Base-by-base conservation (phyloP, 257 asterid genomes). In the Cordia subcordata region DNA sequence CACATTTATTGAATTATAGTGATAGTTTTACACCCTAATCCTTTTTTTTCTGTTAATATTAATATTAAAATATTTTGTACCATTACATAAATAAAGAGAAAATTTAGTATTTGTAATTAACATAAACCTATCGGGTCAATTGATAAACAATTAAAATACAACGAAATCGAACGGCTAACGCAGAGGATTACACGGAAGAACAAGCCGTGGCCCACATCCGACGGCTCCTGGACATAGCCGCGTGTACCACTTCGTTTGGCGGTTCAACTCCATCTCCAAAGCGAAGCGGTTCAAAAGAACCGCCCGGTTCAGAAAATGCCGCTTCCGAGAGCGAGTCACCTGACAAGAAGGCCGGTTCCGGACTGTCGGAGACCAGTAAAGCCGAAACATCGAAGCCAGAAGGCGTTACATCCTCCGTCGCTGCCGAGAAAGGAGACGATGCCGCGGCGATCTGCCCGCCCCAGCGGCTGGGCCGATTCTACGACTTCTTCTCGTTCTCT, bases 401-500 rank as follows among this genome's bases (percentile, higher is more conserved):
- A 42, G 12, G 8, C 35, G 35, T 27, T 42, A 42, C 47, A 10
- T 11, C 47, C 47, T 3, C 47, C 10, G 4, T 4, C 3, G 47
- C 47, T 11, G 88, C 68, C 56, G 81, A 78, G 68, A 81, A 72
- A 13, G 90, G 73, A 0, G 58, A 27, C 8, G 71, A 77, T 12
- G 68, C 77, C 46, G 80, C 85, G 53, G 63, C 81, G 59, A 58
- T 8, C 89, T 84, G 63, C 64, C 97, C 97, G 10, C 97, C 95
- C 62, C 97, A 86, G 51, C 78, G 73, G 79, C 85, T 89, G 14
- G 92, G 87, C 44, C 91, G 81, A 72, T 86, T 86, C 69, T 88
- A 85, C 75, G 91, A 88, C 40, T 88, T 88, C 75, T 83, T 88
- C 85, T 81, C 95, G 1, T 80, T 88, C 73, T 72, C 91, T 57